A percentile compares a stretch with the other conserved stretches of the same genome.
These are phyloP conservation scores for Lenwebbia sp. DNA, from an alignment of 345 rosid species.

Conservation along the genomic window DNA sequence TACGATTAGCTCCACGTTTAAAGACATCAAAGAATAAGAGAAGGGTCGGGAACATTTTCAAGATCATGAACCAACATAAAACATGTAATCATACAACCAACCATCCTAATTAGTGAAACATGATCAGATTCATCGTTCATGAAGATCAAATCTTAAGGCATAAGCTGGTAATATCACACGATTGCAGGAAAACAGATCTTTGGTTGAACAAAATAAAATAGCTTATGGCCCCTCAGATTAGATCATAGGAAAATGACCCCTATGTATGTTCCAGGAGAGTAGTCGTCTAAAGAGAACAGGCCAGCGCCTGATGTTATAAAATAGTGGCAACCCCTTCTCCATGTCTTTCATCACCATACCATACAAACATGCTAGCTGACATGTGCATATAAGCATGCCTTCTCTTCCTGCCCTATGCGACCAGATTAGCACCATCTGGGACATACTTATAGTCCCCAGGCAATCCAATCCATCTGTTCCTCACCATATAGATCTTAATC, in stretches of 20 bases:
- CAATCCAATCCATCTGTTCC: not conserved
- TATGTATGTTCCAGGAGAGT: not conserved
- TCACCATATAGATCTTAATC: not conserved
- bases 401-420: not conserved
- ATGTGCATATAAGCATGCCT: not conserved
- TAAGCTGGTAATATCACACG: not conserved
- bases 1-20: not conserved
- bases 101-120: not conserved
- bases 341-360: not conserved
- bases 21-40: not conserved
- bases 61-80: not conserved
- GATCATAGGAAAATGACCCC: not conserved
- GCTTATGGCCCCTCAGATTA: not conserved
- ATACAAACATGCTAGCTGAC: not conserved
- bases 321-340: not conserved
- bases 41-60: not conserved
- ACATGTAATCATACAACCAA: not conserved
- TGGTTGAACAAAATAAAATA: not conserved
- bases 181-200: not conserved
- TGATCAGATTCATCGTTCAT: not conserved
- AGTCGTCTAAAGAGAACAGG: not conserved
- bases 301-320: not conserved
- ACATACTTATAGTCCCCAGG: not conserved
- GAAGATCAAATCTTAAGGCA: not conserved
- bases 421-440: not conserved